Percentiles rank a stretch among this genome's conserved stretches.
Conservation (phyloP, 2,329 filamentous ascomycete genomes). For the Hysterium pulicare region DNA sequence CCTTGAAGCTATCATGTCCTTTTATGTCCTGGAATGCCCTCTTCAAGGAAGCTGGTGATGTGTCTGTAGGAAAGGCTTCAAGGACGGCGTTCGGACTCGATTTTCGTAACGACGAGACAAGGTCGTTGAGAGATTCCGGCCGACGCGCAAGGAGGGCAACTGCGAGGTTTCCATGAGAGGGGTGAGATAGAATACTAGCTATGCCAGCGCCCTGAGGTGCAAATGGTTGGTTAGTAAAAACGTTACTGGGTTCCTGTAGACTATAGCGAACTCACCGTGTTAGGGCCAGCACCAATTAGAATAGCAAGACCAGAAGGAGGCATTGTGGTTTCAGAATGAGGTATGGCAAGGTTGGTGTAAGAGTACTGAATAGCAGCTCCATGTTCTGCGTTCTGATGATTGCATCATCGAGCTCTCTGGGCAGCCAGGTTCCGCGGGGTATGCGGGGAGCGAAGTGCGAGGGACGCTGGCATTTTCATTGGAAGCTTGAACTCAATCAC, state of each 20-base stretch:
- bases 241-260: no score
- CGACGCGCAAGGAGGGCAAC: constrained; percentile 54
- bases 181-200: constrained; percentile 51
- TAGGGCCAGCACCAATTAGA: constrained; percentile 32
- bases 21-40: constrained; percentile 51
- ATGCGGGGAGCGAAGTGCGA: no score
- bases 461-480: no score
- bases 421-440: no score
- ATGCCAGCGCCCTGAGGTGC: constrained; percentile 50
- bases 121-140: constrained; percentile 43
- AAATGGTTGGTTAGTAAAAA: not conserved
- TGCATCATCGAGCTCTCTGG: no score
- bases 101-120: constrained; percentile 41
- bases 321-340: no score
- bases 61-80: constrained; percentile 53
- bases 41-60: constrained; percentile 45
- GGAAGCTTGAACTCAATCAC: no score
- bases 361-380: no score
- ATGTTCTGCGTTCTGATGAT: no score
- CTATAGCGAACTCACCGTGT: constrained; percentile 27
- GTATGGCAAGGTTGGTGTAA: no score
- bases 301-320: constrained; percentile 30
- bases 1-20: constrained; percentile 46
- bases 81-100: constrained; percentile 45
- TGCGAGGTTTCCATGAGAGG: constrained; percentile 53